Percentiles rank a stretch among this genome's conserved stretches.
phyloP scores from a whole-genome alignment of 2,329 filamentous ascomycete genomes.

The Cladobotryum mycophilum region DNA sequence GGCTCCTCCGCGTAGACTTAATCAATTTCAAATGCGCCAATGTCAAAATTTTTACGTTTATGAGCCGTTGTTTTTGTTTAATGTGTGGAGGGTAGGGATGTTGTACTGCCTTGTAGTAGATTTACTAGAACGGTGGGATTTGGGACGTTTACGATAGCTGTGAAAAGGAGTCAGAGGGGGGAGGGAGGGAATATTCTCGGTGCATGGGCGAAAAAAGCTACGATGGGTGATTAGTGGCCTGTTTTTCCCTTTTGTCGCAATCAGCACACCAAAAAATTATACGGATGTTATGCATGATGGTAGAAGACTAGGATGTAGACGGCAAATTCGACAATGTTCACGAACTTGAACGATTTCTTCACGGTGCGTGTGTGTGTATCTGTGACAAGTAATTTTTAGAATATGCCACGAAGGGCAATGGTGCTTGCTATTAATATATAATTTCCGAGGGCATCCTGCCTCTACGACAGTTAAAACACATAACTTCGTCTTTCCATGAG shows the following conservation, averaged over 20 bases:
- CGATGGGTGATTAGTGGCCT: not conserved
- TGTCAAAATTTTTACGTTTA: too few species aligned
- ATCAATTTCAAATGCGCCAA: not conserved
- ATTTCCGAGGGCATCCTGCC: too few species aligned
- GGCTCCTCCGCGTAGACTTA: slow-evolving; percentile 32
- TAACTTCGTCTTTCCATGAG: too few species aligned
- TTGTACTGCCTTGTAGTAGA: not conserved
- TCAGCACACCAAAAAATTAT: not conserved
- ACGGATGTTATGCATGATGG: not conserved
- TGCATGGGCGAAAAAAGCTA: not conserved
- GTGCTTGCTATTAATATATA: too few species aligned
- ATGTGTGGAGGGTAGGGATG: not conserved
- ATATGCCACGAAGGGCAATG: too few species aligned
- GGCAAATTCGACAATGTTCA: not conserved
- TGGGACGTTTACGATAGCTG: not conserved
- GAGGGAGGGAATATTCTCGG: not conserved
- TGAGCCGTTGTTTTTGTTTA: too few species aligned
- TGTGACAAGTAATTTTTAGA: too few species aligned
- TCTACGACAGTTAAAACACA: too few species aligned
- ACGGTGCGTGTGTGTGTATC: too few species aligned
- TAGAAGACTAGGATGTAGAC: not conserved
- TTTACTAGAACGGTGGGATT: slow-evolving; percentile 3
- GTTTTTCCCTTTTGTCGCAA: not conserved
- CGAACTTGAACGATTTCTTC: too few species aligned
- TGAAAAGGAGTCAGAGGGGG: not conserved